Base-by-base conservation (phyloP, 805 yeast species). In the Monosporozyma unispora region DNA sequence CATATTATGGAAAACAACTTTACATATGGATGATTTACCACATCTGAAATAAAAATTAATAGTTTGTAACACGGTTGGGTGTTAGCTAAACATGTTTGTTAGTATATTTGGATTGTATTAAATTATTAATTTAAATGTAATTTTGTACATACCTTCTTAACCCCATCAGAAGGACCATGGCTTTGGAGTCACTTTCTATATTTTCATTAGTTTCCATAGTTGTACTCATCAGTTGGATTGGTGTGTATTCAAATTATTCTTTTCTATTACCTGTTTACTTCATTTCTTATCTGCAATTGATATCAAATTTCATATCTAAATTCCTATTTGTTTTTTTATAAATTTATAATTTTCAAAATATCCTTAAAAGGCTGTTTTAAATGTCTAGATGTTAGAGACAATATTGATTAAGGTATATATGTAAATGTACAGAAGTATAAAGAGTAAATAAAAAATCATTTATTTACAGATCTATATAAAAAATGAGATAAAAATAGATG, bases 1-100 rank as follows among this genome's bases (percentile, higher is more conserved):
- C 95, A 93, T 88, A 62, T 87, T 86, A 66, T 91, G 96, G 68
- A 93, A 93, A 1, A 93, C 95, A 12, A 93, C 98, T 62, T 91
- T 89, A 60, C 96, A 83, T 29, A 93, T 93, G 3, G 97, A 89
- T 8, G 96, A 87, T 68, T 93, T 93, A 12, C 99, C 99, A 19
- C 91, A 86, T 63, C 87, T 72, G 3, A 23, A 12, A 14, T 31
- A 14, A 14, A 31, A 21, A 35, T 10, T 7, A 48, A 33, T 10
- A 29, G 25, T 3, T 31, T 29, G 18, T 31, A 21, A 38, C 18
- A 40, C 21, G n/a, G n/a, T n/a, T n/a, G n/a, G n/a, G n/a, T n/a
- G n/a, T n/a, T n/a, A 31, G 28, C 29, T 31, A 21, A 40, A 25
- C 22, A 44, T 33, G 31, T 48, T 10, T 21, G 50, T 43, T 47